A percentile compares a stretch with the other conserved stretches of the same genome.
phyloP scores from a whole-genome alignment of 108 stramenopile species.

The Discostella pseudostelligera region DNA sequence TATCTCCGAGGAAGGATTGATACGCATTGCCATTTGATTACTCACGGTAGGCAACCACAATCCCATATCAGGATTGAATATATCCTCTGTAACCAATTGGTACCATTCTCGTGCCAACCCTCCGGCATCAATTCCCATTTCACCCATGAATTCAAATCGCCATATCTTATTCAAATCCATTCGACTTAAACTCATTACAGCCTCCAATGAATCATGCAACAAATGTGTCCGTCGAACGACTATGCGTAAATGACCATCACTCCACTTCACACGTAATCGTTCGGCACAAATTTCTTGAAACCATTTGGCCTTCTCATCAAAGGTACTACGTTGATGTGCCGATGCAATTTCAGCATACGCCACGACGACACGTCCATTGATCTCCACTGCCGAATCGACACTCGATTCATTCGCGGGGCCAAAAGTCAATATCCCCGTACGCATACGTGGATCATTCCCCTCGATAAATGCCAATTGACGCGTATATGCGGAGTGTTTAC shows the following conservation, averaged over 20 bases:
- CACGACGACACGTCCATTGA: slow-evolving; percentile 49
- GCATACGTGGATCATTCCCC: slow-evolving; percentile 82
- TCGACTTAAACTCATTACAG: slow-evolving; percentile 80
- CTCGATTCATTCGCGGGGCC: slow-evolving; percentile 76
- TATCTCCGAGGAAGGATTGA: slow-evolving; percentile 79
- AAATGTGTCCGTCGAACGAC: slow-evolving; percentile 70
- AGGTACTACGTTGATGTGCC: slow-evolving; percentile 51
- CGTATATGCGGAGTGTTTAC: slow-evolving; percentile 76
- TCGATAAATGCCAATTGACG: slow-evolving; percentile 70
- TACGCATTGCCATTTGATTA: slow-evolving; percentile 93
- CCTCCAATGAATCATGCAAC: slow-evolving; percentile 83
- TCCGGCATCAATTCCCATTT: slow-evolving; percentile 96
- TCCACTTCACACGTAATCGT: slow-evolving; percentile 68
- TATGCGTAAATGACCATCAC: slow-evolving; percentile 85
- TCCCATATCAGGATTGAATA: slow-evolving; percentile 96
- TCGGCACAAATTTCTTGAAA: slow-evolving; percentile 75
- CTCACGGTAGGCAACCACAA: slow-evolving; percentile 86
- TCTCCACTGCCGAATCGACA: slow-evolving; percentile 53
- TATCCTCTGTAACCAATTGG: slow-evolving; percentile 80
- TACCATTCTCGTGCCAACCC: slow-evolving; percentile 98
- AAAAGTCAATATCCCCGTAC: slow-evolving; percentile 62
- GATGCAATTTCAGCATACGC: slow-evolving; percentile 75
- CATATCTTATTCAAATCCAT: slow-evolving; percentile 91
- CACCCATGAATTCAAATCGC: slow-evolving; percentile 93
- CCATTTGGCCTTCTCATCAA: slow-evolving; percentile 83